phyloP scores from a whole-genome alignment of 768 basidiomycete species.

The Cystofilobasidium ferigula region DNA sequence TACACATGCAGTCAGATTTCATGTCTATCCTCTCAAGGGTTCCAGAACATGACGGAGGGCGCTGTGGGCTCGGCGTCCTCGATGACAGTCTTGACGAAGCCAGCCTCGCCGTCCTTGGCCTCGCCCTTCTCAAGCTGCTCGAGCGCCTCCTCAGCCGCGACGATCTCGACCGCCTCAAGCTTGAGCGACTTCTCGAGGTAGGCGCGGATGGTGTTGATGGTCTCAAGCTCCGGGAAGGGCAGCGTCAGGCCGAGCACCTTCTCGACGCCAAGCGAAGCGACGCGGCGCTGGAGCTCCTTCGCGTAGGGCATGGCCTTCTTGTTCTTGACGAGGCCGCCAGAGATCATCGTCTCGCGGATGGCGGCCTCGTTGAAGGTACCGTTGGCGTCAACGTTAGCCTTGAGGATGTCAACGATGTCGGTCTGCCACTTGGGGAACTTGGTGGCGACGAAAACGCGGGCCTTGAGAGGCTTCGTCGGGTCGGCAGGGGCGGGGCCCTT shows the following conservation, averaged over 20 bases:
- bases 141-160: conserved; percentile 11
- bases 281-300: conserved; percentile 84
- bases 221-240: conserved; percentile 68
- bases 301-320: conserved; percentile 93
- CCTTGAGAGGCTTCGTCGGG: conserved; percentile 62
- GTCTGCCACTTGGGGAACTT: conserved; percentile 92
- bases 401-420: conserved; percentile 56
- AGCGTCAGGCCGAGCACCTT: conserved; percentile 71
- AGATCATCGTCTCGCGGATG: conserved; percentile 55
- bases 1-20: too few relatives aligned
- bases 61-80: conserved; percentile 23
- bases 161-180: conserved; percentile 17
- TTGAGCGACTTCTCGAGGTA: conserved; percentile 52
- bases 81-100: not conserved
- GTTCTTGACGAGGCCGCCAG: conserved; percentile 79
- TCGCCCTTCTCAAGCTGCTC: conserved; percentile 3
- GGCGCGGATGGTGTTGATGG: conserved; percentile 58
- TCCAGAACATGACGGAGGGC: conserved; percentile 17
- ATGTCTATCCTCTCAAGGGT: not conserved
- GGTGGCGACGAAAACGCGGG: conserved; percentile 81
- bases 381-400: conserved; percentile 48
- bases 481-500: conserved; percentile 48
- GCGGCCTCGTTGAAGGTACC: conserved; percentile 71
- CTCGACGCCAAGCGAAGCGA: conserved; percentile 56
- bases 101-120: conserved; percentile 17